These are phyloP conservation scores for Eutrema yunnanense DNA, from an alignment of 345 rosid genomes.

Conservation along the genomic window DNA sequence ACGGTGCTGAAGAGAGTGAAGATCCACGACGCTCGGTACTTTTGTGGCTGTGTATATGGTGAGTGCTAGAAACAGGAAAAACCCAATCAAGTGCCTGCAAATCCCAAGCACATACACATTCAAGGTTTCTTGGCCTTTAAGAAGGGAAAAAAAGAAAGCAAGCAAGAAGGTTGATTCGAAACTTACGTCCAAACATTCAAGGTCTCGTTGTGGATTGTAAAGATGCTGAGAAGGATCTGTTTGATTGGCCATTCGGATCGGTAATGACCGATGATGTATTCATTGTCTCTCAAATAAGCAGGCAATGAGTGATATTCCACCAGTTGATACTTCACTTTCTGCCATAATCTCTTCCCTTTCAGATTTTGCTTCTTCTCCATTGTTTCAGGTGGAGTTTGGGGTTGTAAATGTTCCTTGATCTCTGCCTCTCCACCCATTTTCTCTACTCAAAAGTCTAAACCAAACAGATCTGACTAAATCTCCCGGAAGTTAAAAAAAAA, in stretches of 20 bases:
- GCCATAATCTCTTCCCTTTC: slow-evolving; percentile 82
- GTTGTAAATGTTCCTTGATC: slow-evolving; percentile 14
- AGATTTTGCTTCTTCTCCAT: slow-evolving; percentile 43
- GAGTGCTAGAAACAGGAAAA: slow-evolving; percentile 83
- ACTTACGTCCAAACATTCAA: slow-evolving; percentile 96
- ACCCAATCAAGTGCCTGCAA: slow-evolving; percentile 97
- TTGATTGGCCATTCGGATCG: slow-evolving; percentile 92
- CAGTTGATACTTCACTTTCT: slow-evolving; percentile 81
- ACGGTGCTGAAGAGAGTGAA: slow-evolving; percentile 61
- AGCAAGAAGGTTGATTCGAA: neutral
- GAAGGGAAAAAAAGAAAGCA: no score
- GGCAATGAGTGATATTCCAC: slow-evolving; percentile 90
- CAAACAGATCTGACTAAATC: neutral
- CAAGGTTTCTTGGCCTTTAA: neutral
- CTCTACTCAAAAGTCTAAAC: neutral
- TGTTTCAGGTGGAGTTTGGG: slow-evolving; percentile 33
- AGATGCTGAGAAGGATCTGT: slow-evolving; percentile 76
- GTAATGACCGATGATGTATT: slow-evolving; percentile 78
- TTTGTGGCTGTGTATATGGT: slow-evolving; percentile 80
- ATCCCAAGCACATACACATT: neutral
- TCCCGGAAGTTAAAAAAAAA: no score
- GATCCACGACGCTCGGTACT: slow-evolving; percentile 77
- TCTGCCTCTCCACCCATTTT: slow-evolving; percentile 33
- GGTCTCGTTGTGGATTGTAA: slow-evolving; percentile 86
- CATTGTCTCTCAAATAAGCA: slow-evolving; percentile 79